A percentile compares a stretch with the other conserved stretches of the same genome.
These are phyloP conservation scores for Flaveria linearis DNA, from an alignment of 129 eudicot species.

Conservation along the genomic window DNA sequence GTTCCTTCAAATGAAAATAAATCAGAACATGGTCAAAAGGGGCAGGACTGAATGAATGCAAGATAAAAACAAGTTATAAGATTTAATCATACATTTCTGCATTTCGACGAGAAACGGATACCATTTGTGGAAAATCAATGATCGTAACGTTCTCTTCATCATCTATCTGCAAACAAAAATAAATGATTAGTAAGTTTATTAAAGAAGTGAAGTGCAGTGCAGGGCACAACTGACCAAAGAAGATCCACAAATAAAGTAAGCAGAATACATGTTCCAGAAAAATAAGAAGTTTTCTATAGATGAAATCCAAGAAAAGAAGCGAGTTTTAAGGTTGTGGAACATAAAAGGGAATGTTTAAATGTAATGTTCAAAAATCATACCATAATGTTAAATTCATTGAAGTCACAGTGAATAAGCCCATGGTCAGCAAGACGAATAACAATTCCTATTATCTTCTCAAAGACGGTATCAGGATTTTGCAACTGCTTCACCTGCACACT, in stretches of 20 bases:
- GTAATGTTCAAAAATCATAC: slow-evolving; percentile 38
- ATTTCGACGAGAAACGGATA: slow-evolving; percentile 85
- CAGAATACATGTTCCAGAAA: too few relatives aligned
- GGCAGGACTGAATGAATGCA: background rate
- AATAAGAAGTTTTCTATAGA: too few relatives aligned
- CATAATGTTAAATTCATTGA: slow-evolving; percentile 93
- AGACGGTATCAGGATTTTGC: slow-evolving; percentile 72
- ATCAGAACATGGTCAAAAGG: slow-evolving; percentile 6
- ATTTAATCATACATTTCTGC: slow-evolving; percentile 68
- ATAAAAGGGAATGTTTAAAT: background rate
- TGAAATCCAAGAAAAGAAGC: background rate
- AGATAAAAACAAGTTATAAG: slow-evolving; percentile 13
- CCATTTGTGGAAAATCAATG: slow-evolving; percentile 98
- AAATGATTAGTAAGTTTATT: background rate
- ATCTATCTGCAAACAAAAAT: slow-evolving; percentile 60
- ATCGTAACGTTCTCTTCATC: slow-evolving; percentile 87
- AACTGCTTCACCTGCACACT: slow-evolving; percentile 95
- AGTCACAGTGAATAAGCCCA: slow-evolving; percentile 96
- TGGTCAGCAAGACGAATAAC: slow-evolving; percentile 91
- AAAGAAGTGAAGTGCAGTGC: background rate
- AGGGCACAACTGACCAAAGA: background rate
- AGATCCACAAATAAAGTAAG: background rate
- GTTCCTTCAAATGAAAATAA: slow-evolving; percentile 1
- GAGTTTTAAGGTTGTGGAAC: background rate
- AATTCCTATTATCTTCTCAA: slow-evolving; percentile 71